Base-by-base conservation (phyloP, 2,329 filamentous ascomycete genomes). In the Trichoderma atroviride region DNA sequence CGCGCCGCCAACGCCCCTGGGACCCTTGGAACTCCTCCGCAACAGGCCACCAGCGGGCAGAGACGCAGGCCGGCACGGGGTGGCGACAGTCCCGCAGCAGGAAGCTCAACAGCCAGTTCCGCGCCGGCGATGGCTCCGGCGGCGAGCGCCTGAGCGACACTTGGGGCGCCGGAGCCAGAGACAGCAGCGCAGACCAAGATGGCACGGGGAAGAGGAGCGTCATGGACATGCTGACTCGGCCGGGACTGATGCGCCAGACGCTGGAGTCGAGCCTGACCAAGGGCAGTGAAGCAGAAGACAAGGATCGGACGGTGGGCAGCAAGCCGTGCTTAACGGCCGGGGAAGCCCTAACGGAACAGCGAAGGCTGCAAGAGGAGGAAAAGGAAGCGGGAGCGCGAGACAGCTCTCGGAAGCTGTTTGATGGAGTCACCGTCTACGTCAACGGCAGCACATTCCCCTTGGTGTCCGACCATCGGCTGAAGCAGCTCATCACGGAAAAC, bases 391-490 rank as follows among this genome's bases (percentile, higher is more conserved):
- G 72, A 64, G 69, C 74, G 57, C 71, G 78, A 59, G 71, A 70
- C 70, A 71, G 40, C 5, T 56, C 71, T 6, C 77, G 74, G 73
- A 76, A 82, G 58, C 86, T 96, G 65, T 94, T 97, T 77, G 81
- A 87, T 56, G 88, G 89, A 19, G 85, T 94, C 27, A 89, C 88
- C 63, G 86, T 97, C 74, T 96, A 95, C 81, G 87, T 97, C 79
- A 97, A 97, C 79, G 94, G 94, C 71, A 94, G 92, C 73, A 97
- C 93, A 2, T 86, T 89, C 70, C 94, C 94, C 1, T 79, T 88
- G 29, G 87, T 97, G 71, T 96, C 92, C 16, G 94, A 97, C 79
- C 92, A 97, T 81, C 91, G 88, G 77, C 86, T 97, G 69, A 96
- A 96, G 83, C 89, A 90, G 68, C 79, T 96, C 19, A 85, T 97